Evolutionary conservation across 2,329 filamentous ascomycete genomes (phyloP).

Genomic region (Trichoderma atrobrunneum): DNA sequence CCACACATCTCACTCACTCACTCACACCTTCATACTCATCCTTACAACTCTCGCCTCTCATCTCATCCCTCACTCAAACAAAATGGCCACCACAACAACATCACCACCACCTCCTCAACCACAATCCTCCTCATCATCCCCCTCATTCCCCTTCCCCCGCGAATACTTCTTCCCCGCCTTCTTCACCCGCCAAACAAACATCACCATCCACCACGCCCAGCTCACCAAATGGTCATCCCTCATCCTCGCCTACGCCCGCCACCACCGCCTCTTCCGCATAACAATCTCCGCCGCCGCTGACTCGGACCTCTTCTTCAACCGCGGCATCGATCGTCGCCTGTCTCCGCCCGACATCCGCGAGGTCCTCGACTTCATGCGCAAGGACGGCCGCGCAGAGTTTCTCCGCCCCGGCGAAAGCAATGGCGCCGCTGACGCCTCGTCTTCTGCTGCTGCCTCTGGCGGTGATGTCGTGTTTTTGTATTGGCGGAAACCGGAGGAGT

Average conservation of each 20-base stretch:
- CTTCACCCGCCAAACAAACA: conserved; percentile 78
- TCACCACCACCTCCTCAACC: conserved; percentile 21
- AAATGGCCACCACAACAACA: neutral
- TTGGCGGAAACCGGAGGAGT: conserved; percentile 87
- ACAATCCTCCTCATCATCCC: neutral
- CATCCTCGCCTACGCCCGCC: conserved; percentile 77
- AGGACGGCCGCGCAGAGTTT: conserved; percentile 65
- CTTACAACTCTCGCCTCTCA: neutral
- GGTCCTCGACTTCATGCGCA: conserved; percentile 58
- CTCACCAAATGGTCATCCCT: conserved; percentile 83
- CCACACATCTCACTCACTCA: neutral
- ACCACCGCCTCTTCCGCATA: conserved; percentile 74
- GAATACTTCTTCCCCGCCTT: conserved; percentile 79
- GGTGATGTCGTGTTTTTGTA: conserved; percentile 66
- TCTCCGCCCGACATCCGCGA: conserved; percentile 51
- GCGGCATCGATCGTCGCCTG: conserved; percentile 50
- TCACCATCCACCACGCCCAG: conserved; percentile 70
- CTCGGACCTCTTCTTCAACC: conserved; percentile 57
- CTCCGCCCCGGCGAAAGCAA: conserved; percentile 39
- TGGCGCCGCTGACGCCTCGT: conserved; percentile 29
- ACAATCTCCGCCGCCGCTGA: conserved; percentile 59
- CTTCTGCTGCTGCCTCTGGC: conserved; percentile 1
- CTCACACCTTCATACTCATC: neutral
- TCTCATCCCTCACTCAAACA: no score
- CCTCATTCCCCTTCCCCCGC: conserved; percentile 54